Conservation (phyloP, 306 rosid genomes). For the Crotalaria pallida region DNA sequence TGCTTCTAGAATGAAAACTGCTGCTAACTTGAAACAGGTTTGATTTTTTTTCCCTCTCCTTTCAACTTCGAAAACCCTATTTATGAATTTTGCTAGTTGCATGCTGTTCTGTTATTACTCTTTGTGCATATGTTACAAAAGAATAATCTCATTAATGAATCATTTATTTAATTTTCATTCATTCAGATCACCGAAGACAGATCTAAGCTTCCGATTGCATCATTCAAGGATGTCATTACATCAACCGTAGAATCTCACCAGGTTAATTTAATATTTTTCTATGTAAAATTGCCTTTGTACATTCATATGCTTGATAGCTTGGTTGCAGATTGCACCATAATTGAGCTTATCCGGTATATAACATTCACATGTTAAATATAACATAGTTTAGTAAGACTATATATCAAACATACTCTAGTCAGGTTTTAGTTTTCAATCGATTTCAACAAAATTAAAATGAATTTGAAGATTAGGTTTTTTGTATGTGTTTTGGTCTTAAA, state of each 20-base stretch:
- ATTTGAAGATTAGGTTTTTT: slow-evolving; percentile 24
- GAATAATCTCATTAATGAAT: slow-evolving; percentile 14
- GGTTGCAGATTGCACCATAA: slow-evolving; percentile 20
- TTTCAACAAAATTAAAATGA: not conserved
- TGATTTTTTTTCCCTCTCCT: not conserved
- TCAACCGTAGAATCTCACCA: slow-evolving; percentile 78
- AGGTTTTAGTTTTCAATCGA: slow-evolving; percentile 1
- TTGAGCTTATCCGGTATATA: slow-evolving; percentile 6
- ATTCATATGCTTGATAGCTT: not conserved
- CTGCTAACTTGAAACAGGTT: slow-evolving; percentile 51
- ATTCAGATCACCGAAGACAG: slow-evolving; percentile 49
- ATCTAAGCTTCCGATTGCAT: slow-evolving; percentile 78
- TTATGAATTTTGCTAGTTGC: slow-evolving; percentile 25
- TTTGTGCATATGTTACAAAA: slow-evolving; percentile 4
- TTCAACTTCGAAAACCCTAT: not conserved
- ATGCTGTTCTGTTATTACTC: slow-evolving; percentile 10
- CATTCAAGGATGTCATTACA: slow-evolving; percentile 67
- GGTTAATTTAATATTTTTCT: slow-evolving; percentile 40
- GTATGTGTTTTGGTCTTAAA: slow-evolving; percentile 19
- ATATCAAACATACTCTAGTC: slow-evolving; percentile 3
- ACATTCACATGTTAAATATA: slow-evolving; percentile 15
- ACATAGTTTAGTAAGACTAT: not conserved
- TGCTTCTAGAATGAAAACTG: slow-evolving; percentile 31
- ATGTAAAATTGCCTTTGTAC: not conserved
- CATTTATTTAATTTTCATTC: slow-evolving; percentile 21